Percentiles rank a stretch among this genome's conserved stretches.
Evolutionary conservation across 2,329 filamentous ascomycete genomes (phyloP).

Genomic region (Onygenales sp.): DNA sequence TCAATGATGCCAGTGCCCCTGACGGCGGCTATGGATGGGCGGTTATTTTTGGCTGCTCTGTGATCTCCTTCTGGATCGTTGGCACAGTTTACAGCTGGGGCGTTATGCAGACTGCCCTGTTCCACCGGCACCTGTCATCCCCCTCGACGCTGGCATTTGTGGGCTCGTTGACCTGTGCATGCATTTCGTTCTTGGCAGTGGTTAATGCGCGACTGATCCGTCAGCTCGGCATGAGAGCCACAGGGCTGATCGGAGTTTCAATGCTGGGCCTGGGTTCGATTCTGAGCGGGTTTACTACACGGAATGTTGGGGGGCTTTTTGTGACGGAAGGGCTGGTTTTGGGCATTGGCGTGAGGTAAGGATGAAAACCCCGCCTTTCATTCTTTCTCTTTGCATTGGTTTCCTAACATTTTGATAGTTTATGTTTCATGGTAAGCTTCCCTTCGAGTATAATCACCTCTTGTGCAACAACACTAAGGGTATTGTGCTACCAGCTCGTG

Average conservation of each 20-base stretch:
- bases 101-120: slow-evolving; percentile 49
- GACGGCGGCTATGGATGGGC: slow-evolving; percentile 51
- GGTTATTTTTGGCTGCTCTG: slow-evolving; percentile 41
- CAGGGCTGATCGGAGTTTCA: slow-evolving; percentile 40
- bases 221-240: slow-evolving; percentile 38
- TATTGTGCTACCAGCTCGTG: slow-evolving; percentile 38
- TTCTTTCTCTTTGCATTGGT: background rate
- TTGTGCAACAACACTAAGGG: slow-evolving; percentile 11
- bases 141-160: slow-evolving; percentile 50
- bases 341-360: slow-evolving; percentile 36
- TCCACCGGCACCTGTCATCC: slow-evolving; percentile 37
- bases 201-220: slow-evolving; percentile 44
- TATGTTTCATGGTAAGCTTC: slow-evolving; percentile 16
- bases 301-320: slow-evolving; percentile 40
- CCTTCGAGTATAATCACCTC: slow-evolving; percentile 6
- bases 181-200: slow-evolving; percentile 44
- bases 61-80: slow-evolving; percentile 48
- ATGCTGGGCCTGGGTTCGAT: slow-evolving; percentile 43
- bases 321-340: slow-evolving; percentile 39
- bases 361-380: background rate
- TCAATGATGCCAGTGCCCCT: slow-evolving; percentile 39
- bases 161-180: slow-evolving; percentile 43
- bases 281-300: slow-evolving; percentile 37
- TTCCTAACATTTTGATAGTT: slow-evolving; percentile 4
- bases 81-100: slow-evolving; percentile 53